Conservation (phyloP, 306 rosid species). For the Cicer yamashitae region DNA sequence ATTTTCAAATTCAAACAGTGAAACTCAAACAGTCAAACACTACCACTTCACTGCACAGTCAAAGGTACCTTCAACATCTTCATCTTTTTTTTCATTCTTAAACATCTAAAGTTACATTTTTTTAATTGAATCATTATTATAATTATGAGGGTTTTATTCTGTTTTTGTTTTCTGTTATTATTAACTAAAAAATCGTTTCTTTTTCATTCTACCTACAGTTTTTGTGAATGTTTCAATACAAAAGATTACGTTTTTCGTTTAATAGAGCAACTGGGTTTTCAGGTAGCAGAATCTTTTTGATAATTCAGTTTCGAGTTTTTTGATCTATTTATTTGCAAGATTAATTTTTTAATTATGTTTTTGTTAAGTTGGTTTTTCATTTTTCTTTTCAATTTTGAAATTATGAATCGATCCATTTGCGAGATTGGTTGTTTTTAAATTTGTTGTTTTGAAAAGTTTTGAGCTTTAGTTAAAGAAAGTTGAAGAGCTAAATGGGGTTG, state of each 20-base stretch:
- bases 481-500: not conserved
- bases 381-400: no score
- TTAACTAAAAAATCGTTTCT: not conserved
- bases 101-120: slow-evolving; percentile 9
- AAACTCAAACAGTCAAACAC: no score
- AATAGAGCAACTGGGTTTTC: slow-evolving; percentile 15
- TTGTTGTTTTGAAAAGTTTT: not conserved
- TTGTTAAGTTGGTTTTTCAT: no score
- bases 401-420: not conserved
- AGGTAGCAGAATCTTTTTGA: not conserved
- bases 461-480: slow-evolving; percentile 1
- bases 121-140: no score
- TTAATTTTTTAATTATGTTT: no score
- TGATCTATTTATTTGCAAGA: not conserved
- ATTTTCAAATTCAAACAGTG: no score
- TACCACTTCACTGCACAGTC: no score
- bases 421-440: not conserved
- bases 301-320: not conserved
- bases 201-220: not conserved
- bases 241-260: not conserved
- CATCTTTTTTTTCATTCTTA: not conserved
- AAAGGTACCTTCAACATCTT: no score
- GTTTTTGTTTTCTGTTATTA: not conserved
- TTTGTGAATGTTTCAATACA: no score
- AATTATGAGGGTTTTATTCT: not conserved